Base-by-base conservation (phyloP, 2,329 filamentous ascomycete species). In the Aspergillus sp. region DNA sequence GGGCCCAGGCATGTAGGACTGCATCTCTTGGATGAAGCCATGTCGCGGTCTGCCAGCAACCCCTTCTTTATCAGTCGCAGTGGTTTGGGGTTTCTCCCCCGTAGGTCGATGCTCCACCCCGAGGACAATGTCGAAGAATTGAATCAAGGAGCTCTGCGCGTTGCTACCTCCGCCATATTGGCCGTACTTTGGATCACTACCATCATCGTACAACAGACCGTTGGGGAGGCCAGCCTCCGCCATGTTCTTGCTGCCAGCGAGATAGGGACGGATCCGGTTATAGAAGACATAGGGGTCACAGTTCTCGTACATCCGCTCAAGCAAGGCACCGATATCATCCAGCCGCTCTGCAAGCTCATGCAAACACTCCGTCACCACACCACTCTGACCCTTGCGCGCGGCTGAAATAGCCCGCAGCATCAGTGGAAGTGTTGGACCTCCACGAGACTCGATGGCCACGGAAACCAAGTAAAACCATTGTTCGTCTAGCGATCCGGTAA, bases 401-500 rank as follows among this genome's bases (percentile, higher is more conserved):
- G 90, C 90, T 45, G 81, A 76, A 49, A 98, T 90, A 42, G 93
- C 93, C 37, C 83, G 79, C 38, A 98, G 76, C 88, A 96, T 95
- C 49, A 95, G 73, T 0, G 90, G 84, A 46, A 98, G 84, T 49
- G 90, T 86, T 3, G 90, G 87, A 0, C 85, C 93, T 22, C 89
- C 91, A 48, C 89, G 85, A 47, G 90, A 90, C 71, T 98, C 93
- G 54, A 98, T 96, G 53, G 91, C 93, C 3, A 96, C 88, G 0
- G 90, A 96, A 45, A 97, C 83, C 10, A 98, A 78, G 66, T 97
- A 98, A 66, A 98, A 98, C 93, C 93, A 98, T 53, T 93, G 95
- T 72, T 98, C 93, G 64, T 98, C 93, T 47, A 95, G 76, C 6
- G 90, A 90, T 44, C 93, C 93, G 13, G 93, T 97, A 63, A 96